These are phyloP conservation scores for Coemansia sp. DNA, from an alignment of 192 early-diverging fungal species.

Conservation along the genomic window DNA sequence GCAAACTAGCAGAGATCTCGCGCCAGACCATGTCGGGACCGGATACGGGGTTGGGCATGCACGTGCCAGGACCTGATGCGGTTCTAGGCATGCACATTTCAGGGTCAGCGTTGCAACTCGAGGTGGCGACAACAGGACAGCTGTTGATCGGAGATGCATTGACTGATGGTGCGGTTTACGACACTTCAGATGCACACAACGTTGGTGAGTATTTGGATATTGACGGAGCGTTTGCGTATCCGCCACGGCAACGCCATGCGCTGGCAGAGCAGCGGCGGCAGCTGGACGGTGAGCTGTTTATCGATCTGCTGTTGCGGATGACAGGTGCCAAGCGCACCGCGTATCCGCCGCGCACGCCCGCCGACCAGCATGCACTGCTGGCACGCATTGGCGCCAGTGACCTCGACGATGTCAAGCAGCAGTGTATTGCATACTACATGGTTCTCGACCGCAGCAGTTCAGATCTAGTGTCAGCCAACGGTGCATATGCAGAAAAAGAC, in stretches of 20 bases:
- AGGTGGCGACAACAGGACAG: conserved; percentile 17
- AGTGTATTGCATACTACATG: conserved; percentile 45
- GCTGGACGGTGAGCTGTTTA: conserved; percentile 46
- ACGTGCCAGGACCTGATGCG: neutral
- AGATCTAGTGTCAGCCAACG: conserved; percentile 6
- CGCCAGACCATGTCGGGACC: conserved; percentile 11
- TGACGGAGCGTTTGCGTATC: conserved; percentile 21
- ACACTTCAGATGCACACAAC: neutral
- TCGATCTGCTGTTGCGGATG: conserved; percentile 42
- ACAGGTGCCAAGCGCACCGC: conserved; percentile 8
- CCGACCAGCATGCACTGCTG: conserved; percentile 18
- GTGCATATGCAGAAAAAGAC: conserved; percentile 9
- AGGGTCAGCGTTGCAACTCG: conserved; percentile 20
- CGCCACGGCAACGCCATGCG: conserved; percentile 15
- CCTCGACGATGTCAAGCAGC: conserved; percentile 43
- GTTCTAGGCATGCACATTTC: conserved; percentile 32
- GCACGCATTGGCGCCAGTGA: conserved; percentile 24
- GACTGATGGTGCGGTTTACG: neutral
- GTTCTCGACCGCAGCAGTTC: conserved; percentile 20
- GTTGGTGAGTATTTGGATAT: conserved; percentile 10
- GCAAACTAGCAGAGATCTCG: neutral
- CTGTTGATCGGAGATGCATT: conserved; percentile 28
- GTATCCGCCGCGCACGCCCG: conserved; percentile 34
- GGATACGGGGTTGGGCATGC: conserved; percentile 23
- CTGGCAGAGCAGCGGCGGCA: conserved; percentile 32